Base-by-base conservation (phyloP, 208 protist genomes). In the Phytomonas francai region DNA sequence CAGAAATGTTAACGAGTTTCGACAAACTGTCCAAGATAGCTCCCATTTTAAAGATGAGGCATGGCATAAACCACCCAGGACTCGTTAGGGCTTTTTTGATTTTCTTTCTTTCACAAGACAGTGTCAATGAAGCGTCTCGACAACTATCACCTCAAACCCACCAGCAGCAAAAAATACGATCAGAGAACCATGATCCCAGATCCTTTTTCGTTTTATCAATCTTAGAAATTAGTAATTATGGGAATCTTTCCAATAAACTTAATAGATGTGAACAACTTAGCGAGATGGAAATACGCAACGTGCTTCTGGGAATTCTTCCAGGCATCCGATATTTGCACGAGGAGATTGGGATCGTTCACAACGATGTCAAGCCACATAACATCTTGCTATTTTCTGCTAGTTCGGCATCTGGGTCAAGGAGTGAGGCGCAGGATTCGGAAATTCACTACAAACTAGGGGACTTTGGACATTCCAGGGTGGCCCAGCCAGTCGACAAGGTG, bases 301-400 rank as follows among this genome's bases (percentile, higher is more conserved):
- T 87, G 33, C 59, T 87, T 60, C 63, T 63, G 4, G 84, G 88
- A 71, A 54, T 89, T 27, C 56, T 89, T 1, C 9, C 45, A 9
- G 74, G 66, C 6, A 59, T 94, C 29, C 67, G 78, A 34, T 88
- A 83, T 62, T 36, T 95, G 32, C 89, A 95, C 63, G 76, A 83
- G 12, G 66, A 68, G 29, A 39, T 77, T 42, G 63, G 70, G 16
- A 27, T 72, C 14, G 84, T 88, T 2, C 89, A 95, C 79, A 92
- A 92, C 60, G 89, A 95, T 61, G 45, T 95, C 19, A 95, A 95
- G 67, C 84, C 89, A 14, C 85, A 83, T 32, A 95, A 95, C 66
- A 88, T 93, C 72, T 67, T 95, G 2, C 42, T 91, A 36, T 85
- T 33, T 69, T 65, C 29, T 6, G 2, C 19, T 19, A 22, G 22